A percentile compares a stretch with the other conserved stretches of the same genome.
Evolutionary conservation across 371 early-diverging fungal species (phyloP).

Genomic region (Blastocladiella emersonii): DNA sequence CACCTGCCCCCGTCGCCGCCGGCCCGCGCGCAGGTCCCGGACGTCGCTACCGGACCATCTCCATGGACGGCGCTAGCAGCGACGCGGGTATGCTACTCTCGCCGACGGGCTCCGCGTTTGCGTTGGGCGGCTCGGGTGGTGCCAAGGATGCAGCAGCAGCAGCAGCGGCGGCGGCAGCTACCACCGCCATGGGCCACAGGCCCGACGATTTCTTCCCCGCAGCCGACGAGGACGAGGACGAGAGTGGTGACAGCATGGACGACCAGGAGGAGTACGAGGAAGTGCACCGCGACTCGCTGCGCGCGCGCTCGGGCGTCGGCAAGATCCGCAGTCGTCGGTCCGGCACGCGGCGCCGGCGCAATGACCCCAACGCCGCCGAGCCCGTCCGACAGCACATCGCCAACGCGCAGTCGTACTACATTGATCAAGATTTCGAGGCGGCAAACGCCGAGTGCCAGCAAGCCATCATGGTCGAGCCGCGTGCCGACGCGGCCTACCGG

Average conservation of each 20-base stretch:
- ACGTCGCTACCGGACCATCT: too few relatives aligned
- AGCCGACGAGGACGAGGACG: background rate
- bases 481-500: slow-evolving; percentile 1
- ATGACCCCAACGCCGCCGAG: background rate
- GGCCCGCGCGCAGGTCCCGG: too few relatives aligned
- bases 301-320: background rate
- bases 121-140: background rate
- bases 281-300: background rate
- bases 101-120: background rate
- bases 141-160: too few relatives aligned
- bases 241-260: background rate
- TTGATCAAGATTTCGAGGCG: background rate
- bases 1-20: too few relatives aligned
- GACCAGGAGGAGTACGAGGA: background rate
- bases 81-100: too few relatives aligned
- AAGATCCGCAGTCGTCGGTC: background rate
- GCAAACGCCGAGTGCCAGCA: background rate
- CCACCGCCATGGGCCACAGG: too few relatives aligned
- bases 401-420: background rate
- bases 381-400: background rate
- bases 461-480: background rate
- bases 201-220: background rate
- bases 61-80: too few relatives aligned
- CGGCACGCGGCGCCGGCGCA: background rate
- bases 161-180: too few relatives aligned